A percentile compares a stretch with the other conserved stretches of the same genome.
Evolutionary conservation across 2,329 filamentous ascomycete species (phyloP).

Genomic region (Teratosphaeria gauchensis): DNA sequence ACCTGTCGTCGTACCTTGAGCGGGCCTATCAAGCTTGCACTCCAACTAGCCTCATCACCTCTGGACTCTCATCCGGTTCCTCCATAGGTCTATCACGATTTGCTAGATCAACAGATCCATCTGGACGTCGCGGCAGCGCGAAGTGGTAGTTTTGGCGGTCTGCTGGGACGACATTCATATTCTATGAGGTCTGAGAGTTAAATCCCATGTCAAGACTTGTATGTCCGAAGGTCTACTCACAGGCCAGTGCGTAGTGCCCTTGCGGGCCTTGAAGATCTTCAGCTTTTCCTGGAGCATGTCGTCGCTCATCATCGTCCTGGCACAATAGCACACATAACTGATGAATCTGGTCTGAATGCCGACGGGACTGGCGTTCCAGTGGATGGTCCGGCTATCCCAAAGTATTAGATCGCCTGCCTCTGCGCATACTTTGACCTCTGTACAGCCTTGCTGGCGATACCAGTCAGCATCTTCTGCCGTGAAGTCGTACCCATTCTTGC

Average conservation of each 20-base stretch:
- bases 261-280: constrained; percentile 10
- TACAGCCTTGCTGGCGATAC: constrained; percentile 13
- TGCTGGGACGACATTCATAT: constrained; percentile 15
- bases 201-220: neutral
- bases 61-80: neutral
- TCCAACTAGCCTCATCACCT: neutral
- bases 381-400: constrained; percentile 33
- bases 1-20: too few relatives aligned
- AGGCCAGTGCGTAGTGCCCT: constrained; percentile 17
- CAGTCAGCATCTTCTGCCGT: constrained; percentile 20
- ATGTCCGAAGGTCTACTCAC: neutral
- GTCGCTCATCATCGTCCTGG: constrained; percentile 7
- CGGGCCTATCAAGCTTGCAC: neutral
- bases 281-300: constrained; percentile 9
- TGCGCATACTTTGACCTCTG: constrained; percentile 14
- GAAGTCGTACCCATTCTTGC: constrained; percentile 25
- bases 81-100: neutral
- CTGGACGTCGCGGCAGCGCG: constrained; percentile 11
- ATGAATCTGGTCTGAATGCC: constrained; percentile 11
- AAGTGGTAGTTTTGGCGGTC: constrained; percentile 7
- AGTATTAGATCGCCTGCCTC: constrained; percentile 18
- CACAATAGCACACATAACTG: constrained; percentile 15
- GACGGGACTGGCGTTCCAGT: constrained; percentile 28
- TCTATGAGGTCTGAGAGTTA: constrained; percentile 3
- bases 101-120: neutral